A percentile compares a stretch with the other conserved stretches of the same genome.
Evolutionary conservation across 208 protist species (phyloP).

Genomic region (Trypanosoma lewisi): DNA sequence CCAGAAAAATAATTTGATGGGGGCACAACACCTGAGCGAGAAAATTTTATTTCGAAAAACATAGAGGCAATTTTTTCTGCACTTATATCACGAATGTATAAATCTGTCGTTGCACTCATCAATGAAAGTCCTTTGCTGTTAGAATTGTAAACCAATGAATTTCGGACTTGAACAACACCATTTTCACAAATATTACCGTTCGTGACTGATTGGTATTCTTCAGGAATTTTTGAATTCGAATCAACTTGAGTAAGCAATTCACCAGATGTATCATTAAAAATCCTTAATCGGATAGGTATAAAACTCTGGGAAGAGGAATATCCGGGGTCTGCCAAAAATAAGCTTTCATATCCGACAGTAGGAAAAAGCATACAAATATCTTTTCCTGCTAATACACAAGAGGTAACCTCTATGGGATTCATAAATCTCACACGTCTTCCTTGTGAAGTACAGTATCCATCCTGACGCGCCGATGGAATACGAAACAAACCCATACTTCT

Average conservation of each 20-base stretch:
- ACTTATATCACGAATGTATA: slow-evolving; percentile 20
- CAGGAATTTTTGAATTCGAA: slow-evolving; percentile 17
- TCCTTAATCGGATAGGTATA: slow-evolving; percentile 35
- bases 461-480: slow-evolving; percentile 29
- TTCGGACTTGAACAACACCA: slow-evolving; percentile 32
- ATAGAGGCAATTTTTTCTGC: slow-evolving; percentile 26
- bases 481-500: slow-evolving; percentile 36
- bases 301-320: slow-evolving; percentile 14
- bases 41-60: slow-evolving; percentile 47
- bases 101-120: slow-evolving; percentile 13
- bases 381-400: slow-evolving; percentile 43
- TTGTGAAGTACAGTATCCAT: slow-evolving; percentile 42
- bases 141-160: slow-evolving; percentile 38
- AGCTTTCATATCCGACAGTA: slow-evolving; percentile 36
- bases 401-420: slow-evolving; percentile 41
- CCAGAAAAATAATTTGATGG: slow-evolving; percentile 51
- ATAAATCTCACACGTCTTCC: slow-evolving; percentile 48
- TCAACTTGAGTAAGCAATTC: slow-evolving; percentile 33
- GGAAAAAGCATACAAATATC: slow-evolving; percentile 49
- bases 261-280: slow-evolving; percentile 29
- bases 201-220: slow-evolving; percentile 30
- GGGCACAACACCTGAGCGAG: slow-evolving; percentile 18
- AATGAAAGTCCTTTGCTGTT: slow-evolving; percentile 27
- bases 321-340: slow-evolving; percentile 38
- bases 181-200: slow-evolving; percentile 49